A percentile compares a stretch with the other conserved stretches of the same genome.
Conservation (phyloP, 148 eudicot genomes). For the Talinum fruticosum region DNA sequence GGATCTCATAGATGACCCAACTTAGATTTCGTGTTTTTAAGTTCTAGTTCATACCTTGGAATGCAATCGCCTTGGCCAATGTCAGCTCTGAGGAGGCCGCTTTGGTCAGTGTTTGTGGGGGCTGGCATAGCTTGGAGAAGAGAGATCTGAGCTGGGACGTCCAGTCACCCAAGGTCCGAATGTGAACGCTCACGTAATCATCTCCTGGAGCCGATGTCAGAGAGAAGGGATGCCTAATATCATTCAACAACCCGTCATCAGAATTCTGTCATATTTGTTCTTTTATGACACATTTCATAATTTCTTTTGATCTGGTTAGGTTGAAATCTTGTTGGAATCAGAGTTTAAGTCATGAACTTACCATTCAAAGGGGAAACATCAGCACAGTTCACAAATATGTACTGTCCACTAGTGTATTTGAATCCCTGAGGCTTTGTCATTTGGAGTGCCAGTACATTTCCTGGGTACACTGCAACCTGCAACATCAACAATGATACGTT, state of each 20-base stretch:
- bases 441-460: conserved; percentile 47
- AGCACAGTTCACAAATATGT: conserved; percentile 55
- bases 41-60: too few relatives aligned
- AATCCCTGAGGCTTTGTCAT: conserved; percentile 53
- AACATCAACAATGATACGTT: not conserved
- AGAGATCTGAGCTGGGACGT: conserved; percentile 48
- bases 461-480: conserved; percentile 66
- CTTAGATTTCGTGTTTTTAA: too few relatives aligned
- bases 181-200: conserved; percentile 37
- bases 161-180: conserved; percentile 66
- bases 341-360: conserved; percentile 8
- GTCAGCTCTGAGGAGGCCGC: conserved; percentile 58
- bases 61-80: conserved; percentile 25
- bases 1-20: too few relatives aligned
- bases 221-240: conserved; percentile 59
- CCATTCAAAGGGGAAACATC: conserved; percentile 65
- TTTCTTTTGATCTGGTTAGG: not conserved
- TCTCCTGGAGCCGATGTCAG: conserved; percentile 64
- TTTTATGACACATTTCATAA: not conserved
- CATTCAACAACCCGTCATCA: too few relatives aligned
- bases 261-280: too few relatives aligned
- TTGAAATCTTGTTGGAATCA: too few relatives aligned
- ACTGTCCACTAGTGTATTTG: conserved; percentile 54
- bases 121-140: conserved; percentile 52
- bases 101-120: conserved; percentile 40